Evolutionary conservation across 306 rosid genomes (phyloP), one percentile per base, ranked within the genome.

Genomic region (Luffa aegyptiaca): DNA sequence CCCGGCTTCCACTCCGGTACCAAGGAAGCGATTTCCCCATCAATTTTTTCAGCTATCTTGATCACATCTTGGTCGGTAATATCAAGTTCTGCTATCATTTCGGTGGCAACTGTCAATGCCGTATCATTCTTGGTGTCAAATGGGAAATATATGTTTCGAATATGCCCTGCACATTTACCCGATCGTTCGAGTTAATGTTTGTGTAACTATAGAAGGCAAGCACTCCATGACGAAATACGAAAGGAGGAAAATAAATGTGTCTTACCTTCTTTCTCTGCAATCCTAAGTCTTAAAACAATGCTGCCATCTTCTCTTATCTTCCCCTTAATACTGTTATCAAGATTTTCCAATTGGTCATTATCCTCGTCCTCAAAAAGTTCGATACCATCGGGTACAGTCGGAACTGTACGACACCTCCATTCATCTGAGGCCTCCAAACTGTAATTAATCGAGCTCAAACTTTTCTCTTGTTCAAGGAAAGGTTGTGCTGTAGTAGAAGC

Each of bases 81-180:
- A 84, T 92, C 95, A 1, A 94, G 91, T 65, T 94, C 98, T 16
- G 97, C 98, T 61, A 92, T 90, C 98, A 94, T 94, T 86, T 94
- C 98, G 6, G 97, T 83, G 36, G 98, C 96, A 48, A 94, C 98
- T 3, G 92, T 91, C 48, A 92, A 66, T 82, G 98, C 97, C 35
- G 98, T 94, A 80, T 92, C 98, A 2, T 53, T 85, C 85, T 90
- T 92, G 61, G 84, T 74, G 84, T 94, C 97, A 68, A 94, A 94
- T 17, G 95, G 93, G 84, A 94, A 94, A 85, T 92, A 80, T 49
- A 94, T 92, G 85, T 94, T 93, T 55, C 97, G 92, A 20, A 90
- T 86, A 18, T 51, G 94, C 21, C 96, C 98, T 93, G 97, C 82
- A 80, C 83, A 58, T 64, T 8, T 46, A 82, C 55, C 39, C 48